A percentile compares a stretch with the other conserved stretches of the same genome.
Evolutionary conservation across 106 monocot genomes (phyloP).

Genomic region (Acorus gramineus): DNA sequence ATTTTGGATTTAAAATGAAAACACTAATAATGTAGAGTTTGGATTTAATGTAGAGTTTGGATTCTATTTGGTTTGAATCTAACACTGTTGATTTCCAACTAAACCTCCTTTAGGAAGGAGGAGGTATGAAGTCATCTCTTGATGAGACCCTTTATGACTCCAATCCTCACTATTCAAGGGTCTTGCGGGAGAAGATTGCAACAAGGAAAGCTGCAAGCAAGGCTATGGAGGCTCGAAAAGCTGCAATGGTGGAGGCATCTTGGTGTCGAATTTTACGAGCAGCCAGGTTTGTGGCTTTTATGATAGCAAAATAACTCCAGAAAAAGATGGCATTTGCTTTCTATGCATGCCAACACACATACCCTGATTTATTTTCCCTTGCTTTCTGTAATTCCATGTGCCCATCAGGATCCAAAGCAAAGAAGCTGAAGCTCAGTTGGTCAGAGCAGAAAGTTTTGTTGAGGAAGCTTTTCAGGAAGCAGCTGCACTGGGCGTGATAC

Average conservation of each 20-base stretch:
- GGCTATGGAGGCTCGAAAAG: constrained; percentile 72
- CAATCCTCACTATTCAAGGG: constrained; percentile 81
- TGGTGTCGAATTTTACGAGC: constrained; percentile 87
- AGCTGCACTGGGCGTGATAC: constrained; percentile 60
- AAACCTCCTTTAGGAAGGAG: constrained; percentile 33
- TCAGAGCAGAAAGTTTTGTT: constrained; percentile 42
- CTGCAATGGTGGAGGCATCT: constrained; percentile 86
- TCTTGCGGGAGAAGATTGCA: constrained; percentile 83
- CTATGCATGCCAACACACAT: no score
- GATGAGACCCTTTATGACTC: constrained; percentile 66
- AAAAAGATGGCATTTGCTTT: no score
- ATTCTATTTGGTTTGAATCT: not conserved
- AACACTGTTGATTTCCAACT: not conserved
- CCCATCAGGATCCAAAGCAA: constrained; percentile 50
- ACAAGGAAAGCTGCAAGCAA: constrained; percentile 67
- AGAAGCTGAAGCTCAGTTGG: constrained; percentile 50
- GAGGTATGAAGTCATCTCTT: constrained; percentile 64
- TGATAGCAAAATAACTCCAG: no score
- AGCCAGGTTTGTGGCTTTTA: constrained; percentile 36
- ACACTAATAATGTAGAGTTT: not conserved
- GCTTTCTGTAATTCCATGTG: not conserved
- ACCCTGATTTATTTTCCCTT: no score
- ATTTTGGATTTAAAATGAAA: not conserved
- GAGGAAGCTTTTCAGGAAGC: constrained; percentile 72
- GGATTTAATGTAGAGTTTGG: not conserved